Evolutionary conservation across 805 yeast species (phyloP).

Genomic region (Yamadazyma takamatsuzukensis): DNA sequence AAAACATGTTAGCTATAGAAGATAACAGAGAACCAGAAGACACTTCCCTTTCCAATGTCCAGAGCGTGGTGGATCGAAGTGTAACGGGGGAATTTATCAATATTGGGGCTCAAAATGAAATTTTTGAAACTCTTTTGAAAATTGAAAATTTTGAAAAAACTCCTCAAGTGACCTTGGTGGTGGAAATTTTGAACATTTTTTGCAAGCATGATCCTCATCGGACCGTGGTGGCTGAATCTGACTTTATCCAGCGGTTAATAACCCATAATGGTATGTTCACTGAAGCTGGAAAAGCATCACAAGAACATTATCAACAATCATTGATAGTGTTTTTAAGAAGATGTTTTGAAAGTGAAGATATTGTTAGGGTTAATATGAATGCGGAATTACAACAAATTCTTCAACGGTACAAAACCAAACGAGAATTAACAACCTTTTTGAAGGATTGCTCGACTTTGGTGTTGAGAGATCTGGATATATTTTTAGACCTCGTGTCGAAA

Average conservation of each 20-base stretch:
- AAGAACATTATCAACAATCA: constrained; percentile 12
- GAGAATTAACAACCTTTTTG: constrained; percentile 45
- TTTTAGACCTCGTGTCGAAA: constrained; percentile 41
- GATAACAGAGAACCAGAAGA: constrained; percentile 46
- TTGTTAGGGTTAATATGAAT: constrained; percentile 46
- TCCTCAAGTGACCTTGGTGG: too few species aligned
- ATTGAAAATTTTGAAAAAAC: too few species aligned
- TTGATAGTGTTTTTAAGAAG: constrained; percentile 55
- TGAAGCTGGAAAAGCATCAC: constrained; percentile 10
- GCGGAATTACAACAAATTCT: constrained; percentile 45
- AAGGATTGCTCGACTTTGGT: constrained; percentile 49
- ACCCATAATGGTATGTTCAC: constrained; percentile 34
- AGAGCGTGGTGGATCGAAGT: constrained; percentile 5
- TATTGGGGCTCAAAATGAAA: constrained; percentile 7
- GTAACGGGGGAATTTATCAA: constrained; percentile 14
- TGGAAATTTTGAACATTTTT: too few species aligned
- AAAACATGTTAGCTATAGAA: constrained; percentile 49
- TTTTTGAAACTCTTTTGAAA: background rate
- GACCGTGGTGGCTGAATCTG: constrained; percentile 47
- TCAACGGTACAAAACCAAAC: constrained; percentile 17
- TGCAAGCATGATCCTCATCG: too few species aligned
- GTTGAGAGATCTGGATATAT: constrained; percentile 47
- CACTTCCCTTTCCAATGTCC: constrained; percentile 15
- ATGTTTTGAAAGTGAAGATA: constrained; percentile 60
- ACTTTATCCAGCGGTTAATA: constrained; percentile 46